Base-by-base conservation (phyloP, 768 basidiomycete genomes). In the Russula olivacea region DNA sequence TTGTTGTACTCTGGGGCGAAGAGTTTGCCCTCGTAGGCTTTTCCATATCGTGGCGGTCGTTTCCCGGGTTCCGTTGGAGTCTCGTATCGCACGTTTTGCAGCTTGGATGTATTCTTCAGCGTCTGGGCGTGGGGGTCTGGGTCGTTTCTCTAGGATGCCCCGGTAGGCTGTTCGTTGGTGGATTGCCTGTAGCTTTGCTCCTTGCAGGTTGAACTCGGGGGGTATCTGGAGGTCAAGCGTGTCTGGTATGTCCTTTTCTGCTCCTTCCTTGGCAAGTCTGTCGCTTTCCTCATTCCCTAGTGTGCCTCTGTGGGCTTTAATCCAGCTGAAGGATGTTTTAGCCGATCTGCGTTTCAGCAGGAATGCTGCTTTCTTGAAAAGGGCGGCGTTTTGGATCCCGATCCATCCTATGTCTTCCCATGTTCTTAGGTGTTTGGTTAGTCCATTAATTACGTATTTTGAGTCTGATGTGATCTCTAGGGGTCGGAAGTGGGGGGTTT, bases 71-170 rank as follows among this genome's bases (percentile, higher is more conserved):
- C 36, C 36, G 36, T 36, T 36, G 11, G 4, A 2, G 1, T 36
- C 36, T 36, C 14, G 2, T 0, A 36, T 14, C 2, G 36, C 36
- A 2, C 3, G 0, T 14, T 14, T 36, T 2, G 36, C 12, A 0
- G 12, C 12, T 12, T 5, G 10, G 0, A 36, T 2, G 2, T 36
- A 0, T 2, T 14, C 36, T 12, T 0, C 4, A 0, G 36, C 1
- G 2, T 36, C 36, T 36, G 36, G 36, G 2, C 36, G 2, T 11
- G 12, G 36, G 7, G 5, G 32, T 8, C 8, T 32, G 7, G 32
- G 32, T 30, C 2, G 30, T 30, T 30, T 30, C 30, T 30, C 30
- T 30, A 2, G 30, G 3, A 32, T 32, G 0, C 32, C 50, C 34
- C 1, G 0, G 21, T 59, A 52, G 9, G 59, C 30, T 0, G 21